Evolutionary conservation across 2,329 filamentous ascomycete genomes (phyloP).

Genomic region (Fusarium verticillioides): DNA sequence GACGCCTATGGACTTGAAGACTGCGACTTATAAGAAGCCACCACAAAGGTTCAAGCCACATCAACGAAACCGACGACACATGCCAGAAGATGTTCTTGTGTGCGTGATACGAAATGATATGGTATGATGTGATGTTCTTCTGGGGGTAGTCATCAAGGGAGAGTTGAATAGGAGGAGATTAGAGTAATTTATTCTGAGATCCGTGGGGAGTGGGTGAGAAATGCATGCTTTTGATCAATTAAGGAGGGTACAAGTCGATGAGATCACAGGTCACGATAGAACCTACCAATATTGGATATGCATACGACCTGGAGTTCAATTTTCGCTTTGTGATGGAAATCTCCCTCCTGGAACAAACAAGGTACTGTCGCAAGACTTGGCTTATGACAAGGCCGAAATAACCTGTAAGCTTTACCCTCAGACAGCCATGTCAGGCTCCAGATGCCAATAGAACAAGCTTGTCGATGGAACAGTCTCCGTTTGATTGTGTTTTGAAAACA

Average conservation of each 20-base stretch:
- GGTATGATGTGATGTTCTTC: background rate
- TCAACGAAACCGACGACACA: conserved; percentile 8
- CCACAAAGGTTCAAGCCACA: conserved; percentile 5
- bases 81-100: background rate
- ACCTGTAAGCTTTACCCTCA: background rate
- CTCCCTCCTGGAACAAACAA: background rate
- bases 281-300: background rate
- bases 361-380: background rate
- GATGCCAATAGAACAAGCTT: background rate
- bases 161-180: conserved; percentile 18
- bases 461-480: background rate
- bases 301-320: background rate
- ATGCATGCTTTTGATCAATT: background rate
- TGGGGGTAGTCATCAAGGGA: background rate
- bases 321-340: background rate
- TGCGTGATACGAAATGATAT: conserved; percentile 5
- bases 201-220: background rate
- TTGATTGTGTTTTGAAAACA: background rate
- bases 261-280: background rate
- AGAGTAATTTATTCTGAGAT: background rate
- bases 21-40: conserved; percentile 16
- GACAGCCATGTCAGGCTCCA: background rate
- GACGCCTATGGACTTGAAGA: background rate
- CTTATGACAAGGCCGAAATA: background rate
- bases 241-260: background rate